phyloP scores from a whole-genome alignment of 169 alveolate species.

The Cryptosporidium viatorum region DNA sequence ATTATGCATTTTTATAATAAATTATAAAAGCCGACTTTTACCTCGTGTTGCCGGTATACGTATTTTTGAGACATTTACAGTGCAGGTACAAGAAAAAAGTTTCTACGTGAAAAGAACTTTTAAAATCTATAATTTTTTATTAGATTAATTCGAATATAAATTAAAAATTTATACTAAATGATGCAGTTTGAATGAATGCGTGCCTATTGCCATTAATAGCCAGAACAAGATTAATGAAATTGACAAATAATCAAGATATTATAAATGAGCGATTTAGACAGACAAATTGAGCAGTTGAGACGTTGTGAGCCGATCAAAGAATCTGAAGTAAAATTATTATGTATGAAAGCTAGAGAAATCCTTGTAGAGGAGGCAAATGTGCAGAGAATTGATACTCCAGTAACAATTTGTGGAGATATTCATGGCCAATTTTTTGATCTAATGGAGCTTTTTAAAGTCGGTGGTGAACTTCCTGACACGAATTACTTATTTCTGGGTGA shows the following conservation, averaged over 20 bases:
- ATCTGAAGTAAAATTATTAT: slow-evolving; percentile 93
- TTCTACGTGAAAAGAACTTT: background rate
- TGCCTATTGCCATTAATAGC: background rate
- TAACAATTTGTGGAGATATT: slow-evolving; percentile 97
- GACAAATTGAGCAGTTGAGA: slow-evolving; percentile 91
- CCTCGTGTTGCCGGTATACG: slow-evolving; percentile 19
- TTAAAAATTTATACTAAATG: background rate
- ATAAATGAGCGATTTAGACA: slow-evolving; percentile 86
- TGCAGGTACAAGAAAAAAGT: background rate
- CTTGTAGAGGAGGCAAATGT: slow-evolving; percentile 96
- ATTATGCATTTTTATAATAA: background rate
- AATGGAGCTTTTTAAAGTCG: slow-evolving; percentile 92
- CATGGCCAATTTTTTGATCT: slow-evolving; percentile 97
- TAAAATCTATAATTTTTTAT: background rate
- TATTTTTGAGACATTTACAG: slow-evolving; percentile 32
- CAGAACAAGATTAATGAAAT: background rate
- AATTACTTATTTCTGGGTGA: slow-evolving; percentile 99
- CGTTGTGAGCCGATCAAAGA: slow-evolving; percentile 95
- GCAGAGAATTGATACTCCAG: slow-evolving; percentile 96
- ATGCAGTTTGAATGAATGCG: slow-evolving; percentile 4
- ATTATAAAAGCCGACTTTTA: background rate
- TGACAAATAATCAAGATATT: background rate
- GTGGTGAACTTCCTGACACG: slow-evolving; percentile 90
- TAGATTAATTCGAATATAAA: background rate
- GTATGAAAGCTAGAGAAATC: slow-evolving; percentile 97